Evolutionary conservation across 257 asterid genomes (phyloP).

Genomic region (Solanum verrucosum): DNA sequence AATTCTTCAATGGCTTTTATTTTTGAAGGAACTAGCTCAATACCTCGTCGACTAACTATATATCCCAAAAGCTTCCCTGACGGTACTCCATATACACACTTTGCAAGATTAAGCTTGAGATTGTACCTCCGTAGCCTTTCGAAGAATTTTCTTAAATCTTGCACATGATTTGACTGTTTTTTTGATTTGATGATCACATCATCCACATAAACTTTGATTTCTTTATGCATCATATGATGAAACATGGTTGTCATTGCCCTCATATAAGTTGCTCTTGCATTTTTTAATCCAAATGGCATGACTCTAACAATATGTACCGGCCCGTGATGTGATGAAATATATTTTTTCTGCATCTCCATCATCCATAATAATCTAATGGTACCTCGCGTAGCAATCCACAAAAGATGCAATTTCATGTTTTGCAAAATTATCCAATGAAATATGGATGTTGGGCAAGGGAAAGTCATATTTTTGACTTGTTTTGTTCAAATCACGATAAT

Average conservation of each 20-base stretch:
- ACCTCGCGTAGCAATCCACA: too few species aligned
- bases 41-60: not conserved
- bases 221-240: not conserved
- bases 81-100: too few species aligned
- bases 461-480: not conserved
- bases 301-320: not conserved
- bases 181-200: not conserved
- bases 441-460: not conserved
- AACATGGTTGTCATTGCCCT: not conserved
- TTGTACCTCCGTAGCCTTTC: not conserved
- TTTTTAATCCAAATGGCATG: not conserved
- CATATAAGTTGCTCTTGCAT: not conserved
- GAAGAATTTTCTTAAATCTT: not conserved
- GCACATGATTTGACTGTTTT: not conserved
- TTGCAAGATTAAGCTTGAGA: not conserved
- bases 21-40: not conserved
- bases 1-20: not conserved
- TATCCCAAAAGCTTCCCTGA: not conserved
- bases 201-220: not conserved
- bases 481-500: not conserved
- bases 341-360: too few species aligned
- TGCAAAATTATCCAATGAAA: too few species aligned
- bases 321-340: too few species aligned
- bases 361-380: too few species aligned
- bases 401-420: too few species aligned